Conservation (phyloP, 805 yeast genomes). For the Sugiyamaella chiloensis region DNA sequence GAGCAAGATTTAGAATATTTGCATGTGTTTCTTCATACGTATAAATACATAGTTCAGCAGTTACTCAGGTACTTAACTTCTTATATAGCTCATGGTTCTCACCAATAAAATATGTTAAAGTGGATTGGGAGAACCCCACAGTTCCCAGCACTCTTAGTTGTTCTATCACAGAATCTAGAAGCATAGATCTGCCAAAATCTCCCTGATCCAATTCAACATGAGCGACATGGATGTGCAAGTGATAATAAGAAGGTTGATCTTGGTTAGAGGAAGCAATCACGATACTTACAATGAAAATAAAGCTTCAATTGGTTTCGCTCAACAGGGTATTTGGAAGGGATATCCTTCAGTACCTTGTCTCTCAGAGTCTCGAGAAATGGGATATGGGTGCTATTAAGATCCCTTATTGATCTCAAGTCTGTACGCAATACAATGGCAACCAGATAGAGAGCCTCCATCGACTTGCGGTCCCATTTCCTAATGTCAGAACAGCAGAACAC, state of each 20-base stretch:
- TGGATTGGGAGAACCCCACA: conserved; percentile 56
- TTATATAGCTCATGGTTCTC: conserved; percentile 77
- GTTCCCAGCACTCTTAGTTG: conserved; percentile 52
- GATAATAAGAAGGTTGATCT: conserved; percentile 92
- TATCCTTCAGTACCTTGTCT: conserved; percentile 44
- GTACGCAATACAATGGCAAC: conserved; percentile 69
- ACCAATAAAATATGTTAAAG: conserved; percentile 64
- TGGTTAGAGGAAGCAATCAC: conserved; percentile 26
- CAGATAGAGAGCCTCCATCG: conserved; percentile 67
- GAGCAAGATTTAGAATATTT: conserved; percentile 9
- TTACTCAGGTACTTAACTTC: conserved; percentile 15
- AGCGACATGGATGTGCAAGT: conserved; percentile 89
- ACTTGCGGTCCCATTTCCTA: conserved; percentile 79
- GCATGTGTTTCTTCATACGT: neutral
- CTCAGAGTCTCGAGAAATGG: conserved; percentile 53
- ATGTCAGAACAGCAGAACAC: neutral
- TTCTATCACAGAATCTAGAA: conserved; percentile 79
- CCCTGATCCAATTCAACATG: conserved; percentile 62
- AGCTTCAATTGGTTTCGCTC: conserved; percentile 59
- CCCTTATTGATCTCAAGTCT: conserved; percentile 73
- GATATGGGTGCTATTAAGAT: conserved; percentile 58
- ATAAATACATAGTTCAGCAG: neutral
- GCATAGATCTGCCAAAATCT: conserved; percentile 80
- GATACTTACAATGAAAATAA: conserved; percentile 56
- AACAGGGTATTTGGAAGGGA: conserved; percentile 49